Conservation (phyloP, 1,284 basidiomycete species). For the Ustilago xerochloae region DNA sequence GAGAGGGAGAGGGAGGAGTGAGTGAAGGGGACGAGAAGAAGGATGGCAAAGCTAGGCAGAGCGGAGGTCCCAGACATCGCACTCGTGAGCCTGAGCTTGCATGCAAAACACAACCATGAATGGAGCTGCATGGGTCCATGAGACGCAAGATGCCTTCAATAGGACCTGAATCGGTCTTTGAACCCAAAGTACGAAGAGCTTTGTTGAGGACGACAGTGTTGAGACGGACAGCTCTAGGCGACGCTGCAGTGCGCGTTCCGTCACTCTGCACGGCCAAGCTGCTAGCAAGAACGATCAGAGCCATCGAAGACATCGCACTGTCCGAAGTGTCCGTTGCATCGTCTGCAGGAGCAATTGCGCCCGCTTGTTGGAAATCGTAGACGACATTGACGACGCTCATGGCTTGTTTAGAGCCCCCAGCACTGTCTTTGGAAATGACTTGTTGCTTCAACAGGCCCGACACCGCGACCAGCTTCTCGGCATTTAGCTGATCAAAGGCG, state of each 20-base stretch:
- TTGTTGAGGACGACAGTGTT: background rate
- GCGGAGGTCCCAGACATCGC: constrained; percentile 5
- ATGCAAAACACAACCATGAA: constrained; percentile 2
- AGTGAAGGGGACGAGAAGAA: background rate
- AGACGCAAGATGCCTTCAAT: constrained; percentile 2
- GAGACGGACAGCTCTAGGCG: background rate
- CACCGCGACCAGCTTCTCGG: background rate
- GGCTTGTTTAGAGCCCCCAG: background rate
- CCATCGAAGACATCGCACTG: background rate
- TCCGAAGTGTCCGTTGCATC: background rate
- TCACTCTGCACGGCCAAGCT: background rate
- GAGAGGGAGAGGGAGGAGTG: background rate
- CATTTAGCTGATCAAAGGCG: constrained; percentile 5
- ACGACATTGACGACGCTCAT: constrained; percentile 14
- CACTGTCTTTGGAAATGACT: background rate
- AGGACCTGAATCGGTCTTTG: too few relatives aligned
- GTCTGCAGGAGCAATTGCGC: background rate
- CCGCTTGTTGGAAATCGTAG: background rate
- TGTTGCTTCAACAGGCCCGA: constrained; percentile 9
- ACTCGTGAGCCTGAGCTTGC: background rate
- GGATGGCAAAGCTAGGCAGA: constrained; percentile 4
- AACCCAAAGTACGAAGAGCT: background rate
- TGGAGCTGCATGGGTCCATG: constrained; percentile 16
- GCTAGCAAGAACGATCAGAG: constrained; percentile 3
- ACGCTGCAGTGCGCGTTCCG: background rate